Base-by-base conservation (phyloP, 1,284 basidiomycete species). In the Ustilago esculenta region DNA sequence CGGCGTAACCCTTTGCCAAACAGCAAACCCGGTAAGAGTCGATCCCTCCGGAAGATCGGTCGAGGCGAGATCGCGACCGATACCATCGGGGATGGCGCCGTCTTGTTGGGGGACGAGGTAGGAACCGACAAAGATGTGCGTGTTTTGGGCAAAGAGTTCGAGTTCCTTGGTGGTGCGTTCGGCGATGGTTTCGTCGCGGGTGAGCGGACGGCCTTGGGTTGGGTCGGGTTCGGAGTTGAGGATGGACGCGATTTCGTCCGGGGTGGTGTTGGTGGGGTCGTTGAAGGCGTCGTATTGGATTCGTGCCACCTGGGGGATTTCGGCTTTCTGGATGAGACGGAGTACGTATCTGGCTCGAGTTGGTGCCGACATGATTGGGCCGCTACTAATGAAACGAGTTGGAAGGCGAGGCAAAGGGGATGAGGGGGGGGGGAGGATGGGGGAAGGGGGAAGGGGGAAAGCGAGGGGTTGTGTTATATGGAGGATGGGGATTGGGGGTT, bases 271-370 rank as follows among this genome's bases (percentile, higher is more conserved):
- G 36, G 10, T n/a, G 1, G 53, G 36, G n/a, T 51, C 44, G 23
- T 37, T 30, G 14, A 64, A 64, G 2, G 60, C 52, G 4, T 50
- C 43, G 18, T 52, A n/a, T 11, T 44, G 48, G 2, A 59, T 46
- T 4, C 21, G 24, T 7, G 40, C 37, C 17, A 52, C 29, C 0
- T 8, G 7, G 9, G 35, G 18, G 2, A 59, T 4, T 14, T 59
- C 56, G 32, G 14, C 12, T 7, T 10, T 32, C 15, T 18, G 32
- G 15, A 27, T 12, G 8, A 37, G 33, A n/a, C 54, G 54, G 23
- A 39, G n/a, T 7, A 46, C 40, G 37, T 48, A 56, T 30, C 27
- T 20, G 5, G 3, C 27, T n/a, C 2, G 27, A 20, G 23, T 3
- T 10, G 10, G 6, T 15, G 23, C 21, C 17, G 20, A n/a, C 30